Percentiles rank a stretch among this genome's conserved stretches.
These are phyloP conservation scores for Ophiostoma ulmi DNA, from an alignment of 2,329 filamentous ascomycete genomes.

Conservation along the genomic window DNA sequence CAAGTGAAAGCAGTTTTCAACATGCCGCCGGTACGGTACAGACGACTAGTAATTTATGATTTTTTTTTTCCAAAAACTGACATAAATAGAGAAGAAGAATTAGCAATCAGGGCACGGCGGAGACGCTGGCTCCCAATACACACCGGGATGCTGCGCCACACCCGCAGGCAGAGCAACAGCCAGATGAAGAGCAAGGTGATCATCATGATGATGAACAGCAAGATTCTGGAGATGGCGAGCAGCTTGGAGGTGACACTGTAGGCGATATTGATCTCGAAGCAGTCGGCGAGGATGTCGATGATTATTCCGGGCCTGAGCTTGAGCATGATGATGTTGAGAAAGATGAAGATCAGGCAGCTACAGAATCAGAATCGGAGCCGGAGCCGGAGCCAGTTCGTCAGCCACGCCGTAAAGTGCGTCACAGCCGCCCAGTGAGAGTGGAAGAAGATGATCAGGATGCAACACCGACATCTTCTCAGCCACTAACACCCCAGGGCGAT, in stretches of 20 bases:
- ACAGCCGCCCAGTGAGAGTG: not conserved
- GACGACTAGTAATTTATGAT: not conserved
- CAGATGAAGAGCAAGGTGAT: not conserved
- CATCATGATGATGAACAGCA: not conserved
- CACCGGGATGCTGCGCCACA: not conserved
- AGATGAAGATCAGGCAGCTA: not conserved
- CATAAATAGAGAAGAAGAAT: not conserved
- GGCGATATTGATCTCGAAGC: not conserved
- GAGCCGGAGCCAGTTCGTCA: not conserved
- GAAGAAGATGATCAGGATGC: not conserved
- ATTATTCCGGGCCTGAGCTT: not conserved
- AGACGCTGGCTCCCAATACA: not conserved
- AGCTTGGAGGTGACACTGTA: not conserved
- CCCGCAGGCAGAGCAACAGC: not conserved
- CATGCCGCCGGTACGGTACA: not conserved
- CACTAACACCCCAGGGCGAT: not conserved
- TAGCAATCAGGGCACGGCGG: not conserved
- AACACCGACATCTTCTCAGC: not conserved
- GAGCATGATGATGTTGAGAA: not conserved
- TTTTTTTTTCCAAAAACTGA: not conserved
- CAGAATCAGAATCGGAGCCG: not conserved
- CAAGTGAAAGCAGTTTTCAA: not conserved
- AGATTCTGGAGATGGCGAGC: not conserved
- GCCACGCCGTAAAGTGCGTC: not conserved
- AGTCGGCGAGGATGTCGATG: not conserved